phyloP scores from a whole-genome alignment of 495 filamentous ascomycete genomes.

The Daldinia decipiens region DNA sequence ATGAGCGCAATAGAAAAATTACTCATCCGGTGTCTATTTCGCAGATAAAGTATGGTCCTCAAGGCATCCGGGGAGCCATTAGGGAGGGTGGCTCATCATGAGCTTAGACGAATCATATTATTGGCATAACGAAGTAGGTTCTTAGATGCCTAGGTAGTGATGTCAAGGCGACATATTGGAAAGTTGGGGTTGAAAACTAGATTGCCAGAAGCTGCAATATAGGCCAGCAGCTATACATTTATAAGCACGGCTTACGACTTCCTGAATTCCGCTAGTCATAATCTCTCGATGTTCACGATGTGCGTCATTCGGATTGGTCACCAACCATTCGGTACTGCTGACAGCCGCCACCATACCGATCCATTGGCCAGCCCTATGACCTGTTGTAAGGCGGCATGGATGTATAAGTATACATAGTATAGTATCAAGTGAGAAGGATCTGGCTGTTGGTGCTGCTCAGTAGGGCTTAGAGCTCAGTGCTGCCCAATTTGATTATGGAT shows the following conservation, averaged over 20 bases:
- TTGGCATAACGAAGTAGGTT: not conserved
- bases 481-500: conserved; percentile 17
- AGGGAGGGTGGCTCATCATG: not conserved
- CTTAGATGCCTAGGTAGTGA: not conserved
- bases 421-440: conserved; percentile 22
- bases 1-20: not conserved
- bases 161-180: not conserved
- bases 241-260: conserved; percentile 21
- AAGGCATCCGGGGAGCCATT: not conserved
- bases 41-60: not conserved
- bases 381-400: conserved; percentile 18
- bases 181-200: not conserved
- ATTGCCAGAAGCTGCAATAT: conserved; percentile 2
- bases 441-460: conserved; percentile 32
- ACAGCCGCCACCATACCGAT: conserved; percentile 27
- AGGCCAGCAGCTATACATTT: not conserved
- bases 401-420: conserved; percentile 6
- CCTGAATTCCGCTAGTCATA: conserved; percentile 8
- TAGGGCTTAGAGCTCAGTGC: conserved; percentile 25
- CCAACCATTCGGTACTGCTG: conserved; percentile 37
- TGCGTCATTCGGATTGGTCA: conserved; percentile 39
- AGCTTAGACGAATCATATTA: not conserved
- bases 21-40: not conserved
- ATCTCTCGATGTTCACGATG: conserved; percentile 24
- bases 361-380: conserved; percentile 45